Evolutionary conservation across 768 basidiomycete genomes (phyloP), one percentile per base, ranked within the genome.

Genomic region (Mycena floridula): DNA sequence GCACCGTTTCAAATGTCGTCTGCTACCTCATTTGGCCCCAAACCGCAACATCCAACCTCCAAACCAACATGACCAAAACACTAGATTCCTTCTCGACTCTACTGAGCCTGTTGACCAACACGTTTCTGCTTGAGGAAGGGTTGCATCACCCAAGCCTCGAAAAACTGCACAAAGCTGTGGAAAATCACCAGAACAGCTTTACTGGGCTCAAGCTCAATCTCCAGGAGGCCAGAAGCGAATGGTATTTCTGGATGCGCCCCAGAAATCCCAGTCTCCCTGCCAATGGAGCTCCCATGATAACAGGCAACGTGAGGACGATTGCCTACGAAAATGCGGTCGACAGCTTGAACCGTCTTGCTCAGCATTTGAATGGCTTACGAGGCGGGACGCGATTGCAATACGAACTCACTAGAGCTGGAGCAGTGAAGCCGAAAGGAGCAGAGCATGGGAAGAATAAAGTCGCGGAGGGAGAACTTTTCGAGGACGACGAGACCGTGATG

Each of bases 71-170:
- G 81, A 78, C 76, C 20, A 82, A 84, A 57, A 89, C 88, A 0
- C 72, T 97, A 20, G 82, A 86, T 47, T 94, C 92, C 0, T 98
- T 93, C 58, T 77, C 85, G 1, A 97, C 91, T 0, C 73, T 99
- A 7, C 69, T 98, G 2, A 72, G 75, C 0, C 81, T 90, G 66
- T 69, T 96, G 39, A 90, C 91, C 0, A 74, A 77, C 44, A 84
- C 88, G 0, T 98, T 99, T 59, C 69, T 99, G 0, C 76, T 96
- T 26, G 86, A 88, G 52, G 78, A 84, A 43, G 74, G 75, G 2
- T 65, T 76, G 37, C 75, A 73, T 48, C 72, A 74, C 30, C 71
- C 70, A 12, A 77, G 77, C 50, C 67, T 77, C 23, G 77, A 77
- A 22, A 79, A 77, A 50, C 72, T 97, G 37, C 81, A 86, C 49